Conservation (phyloP, 2,329 filamentous ascomycete species). For the Penicillium sp. region DNA sequence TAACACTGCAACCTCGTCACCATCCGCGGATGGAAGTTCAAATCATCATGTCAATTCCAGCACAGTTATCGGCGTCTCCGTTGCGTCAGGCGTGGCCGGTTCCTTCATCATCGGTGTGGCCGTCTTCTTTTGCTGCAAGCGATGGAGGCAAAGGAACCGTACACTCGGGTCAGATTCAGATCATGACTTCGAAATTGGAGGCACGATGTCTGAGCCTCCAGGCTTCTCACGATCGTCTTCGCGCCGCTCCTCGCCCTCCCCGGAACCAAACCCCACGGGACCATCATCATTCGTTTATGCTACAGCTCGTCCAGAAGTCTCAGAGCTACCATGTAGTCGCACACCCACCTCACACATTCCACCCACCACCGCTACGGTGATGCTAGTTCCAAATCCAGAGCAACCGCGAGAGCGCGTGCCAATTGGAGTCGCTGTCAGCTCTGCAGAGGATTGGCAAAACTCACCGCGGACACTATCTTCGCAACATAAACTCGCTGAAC, state of each 20-base stretch:
- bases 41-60: conserved; percentile 32
- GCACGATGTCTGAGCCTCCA: conserved; percentile 45
- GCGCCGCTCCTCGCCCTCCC: conserved; percentile 29
- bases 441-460: conserved; percentile 34
- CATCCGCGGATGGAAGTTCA: conserved; percentile 10
- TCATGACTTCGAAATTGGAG: conserved; percentile 45
- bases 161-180: conserved; percentile 31
- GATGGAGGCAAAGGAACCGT: conserved; percentile 35
- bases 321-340: conserved; percentile 21
- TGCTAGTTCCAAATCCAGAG: conserved; percentile 5
- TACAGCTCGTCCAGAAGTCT: conserved; percentile 26
- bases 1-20: conserved; percentile 10
- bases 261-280: conserved; percentile 13
- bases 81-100: conserved; percentile 44
- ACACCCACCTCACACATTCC: conserved; percentile 27
- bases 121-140: conserved; percentile 41
- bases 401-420: conserved; percentile 11
- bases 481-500: conserved; percentile 45
- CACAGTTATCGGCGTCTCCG: conserved; percentile 46
- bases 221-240: conserved; percentile 38
- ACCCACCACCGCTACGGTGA: conserved; percentile 28
- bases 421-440: conserved; percentile 32
- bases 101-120: conserved; percentile 43
- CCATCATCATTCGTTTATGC: conserved; percentile 17
- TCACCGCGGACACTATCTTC: conserved; percentile 43